Evolutionary conservation across 163 green algal genomes (phyloP), one percentile per base, ranked within the genome.

Genomic region (Scenedesmus sp.): DNA sequence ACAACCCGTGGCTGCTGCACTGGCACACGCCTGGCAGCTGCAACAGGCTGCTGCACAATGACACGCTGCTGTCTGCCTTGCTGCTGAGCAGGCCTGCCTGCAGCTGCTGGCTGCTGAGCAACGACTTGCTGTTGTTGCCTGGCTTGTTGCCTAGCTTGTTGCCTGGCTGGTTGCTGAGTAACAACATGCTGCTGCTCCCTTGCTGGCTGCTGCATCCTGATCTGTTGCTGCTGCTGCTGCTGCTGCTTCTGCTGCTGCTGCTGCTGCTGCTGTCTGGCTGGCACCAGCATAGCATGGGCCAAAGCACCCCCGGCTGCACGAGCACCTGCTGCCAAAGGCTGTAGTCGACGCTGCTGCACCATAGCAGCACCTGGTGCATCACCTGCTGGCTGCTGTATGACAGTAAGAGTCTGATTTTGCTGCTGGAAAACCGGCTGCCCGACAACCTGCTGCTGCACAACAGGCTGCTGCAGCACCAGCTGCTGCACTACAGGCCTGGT

Each of bases 31-130:
- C n/a, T n/a, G n/a, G n/a, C n/a, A n/a, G n/a, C n/a, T n/a, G n/a
- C n/a, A n/a, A n/a, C n/a, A n/a, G n/a, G n/a, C n/a, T 72, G 59
- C 59, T 72, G 59, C 16, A 72, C 59, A 72, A 72, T 72, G 59
- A 72, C 35, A 6, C 35, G 65, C 65, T 76, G 65, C 65, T 76
- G 65, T 7, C 65, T 76, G 30, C 65, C 65, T n/a, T n/a, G n/a
- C n/a, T n/a, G n/a, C n/a, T n/a, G n/a, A n/a, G n/a, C n/a, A n/a
- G n/a, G n/a, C n/a, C n/a, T n/a, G n/a, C n/a, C n/a, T n/a, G n/a
- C n/a, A n/a, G n/a, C n/a, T n/a, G n/a, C n/a, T 37, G 65, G 65
- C 65, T 76, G 65, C 65, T 76, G 65, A n/a, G n/a, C n/a, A n/a
- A n/a, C n/a, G n/a, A n/a, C n/a, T n/a, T n/a, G n/a, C n/a, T n/a